Evolutionary conservation across 177 flowering plant genomes (phyloP).

Genomic region (Tripterygium wilfordii): DNA sequence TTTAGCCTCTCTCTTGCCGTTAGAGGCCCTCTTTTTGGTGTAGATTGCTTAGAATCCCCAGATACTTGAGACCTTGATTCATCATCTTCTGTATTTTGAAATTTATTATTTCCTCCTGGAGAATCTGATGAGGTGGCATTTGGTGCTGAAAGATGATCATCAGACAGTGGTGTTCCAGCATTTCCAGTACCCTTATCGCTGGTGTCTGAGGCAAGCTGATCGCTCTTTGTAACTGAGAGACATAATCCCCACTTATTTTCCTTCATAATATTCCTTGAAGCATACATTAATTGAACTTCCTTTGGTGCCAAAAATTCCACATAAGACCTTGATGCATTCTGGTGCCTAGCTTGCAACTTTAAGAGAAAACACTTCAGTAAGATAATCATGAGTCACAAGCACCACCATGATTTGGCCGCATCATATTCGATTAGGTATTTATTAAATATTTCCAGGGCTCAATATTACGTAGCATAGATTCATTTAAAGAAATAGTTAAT

Average conservation of each 20-base stretch:
- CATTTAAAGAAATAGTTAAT: too few species aligned
- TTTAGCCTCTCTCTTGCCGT: conserved; percentile 86
- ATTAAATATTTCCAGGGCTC: too few species aligned
- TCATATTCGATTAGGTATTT: too few species aligned
- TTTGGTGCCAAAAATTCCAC: conserved; percentile 19
- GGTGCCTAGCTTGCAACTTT: conserved; percentile 33
- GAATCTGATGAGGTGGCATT: conserved; percentile 17
- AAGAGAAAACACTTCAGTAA: conserved; percentile 6
- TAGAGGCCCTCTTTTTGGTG: conserved; percentile 44
- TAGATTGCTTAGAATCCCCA: conserved; percentile 22
- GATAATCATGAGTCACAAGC: neutral
- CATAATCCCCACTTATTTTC: conserved; percentile 15
- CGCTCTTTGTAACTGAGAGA: conserved; percentile 34
- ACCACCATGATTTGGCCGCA: too few species aligned
- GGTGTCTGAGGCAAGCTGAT: conserved; percentile 27
- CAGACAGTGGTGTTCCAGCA: conserved; percentile 17
- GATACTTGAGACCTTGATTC: conserved; percentile 18
- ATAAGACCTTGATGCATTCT: conserved; percentile 23
- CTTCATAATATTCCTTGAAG: conserved; percentile 19
- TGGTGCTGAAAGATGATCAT: conserved; percentile 14
- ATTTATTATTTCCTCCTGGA: conserved; percentile 8
- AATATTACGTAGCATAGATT: too few species aligned
- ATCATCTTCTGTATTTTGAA: conserved; percentile 6
- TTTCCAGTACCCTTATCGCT: conserved; percentile 19
- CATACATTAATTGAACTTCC: conserved; percentile 12